Conservation (phyloP, 345 rosid genomes). For the Gossypium rotundifolium region DNA sequence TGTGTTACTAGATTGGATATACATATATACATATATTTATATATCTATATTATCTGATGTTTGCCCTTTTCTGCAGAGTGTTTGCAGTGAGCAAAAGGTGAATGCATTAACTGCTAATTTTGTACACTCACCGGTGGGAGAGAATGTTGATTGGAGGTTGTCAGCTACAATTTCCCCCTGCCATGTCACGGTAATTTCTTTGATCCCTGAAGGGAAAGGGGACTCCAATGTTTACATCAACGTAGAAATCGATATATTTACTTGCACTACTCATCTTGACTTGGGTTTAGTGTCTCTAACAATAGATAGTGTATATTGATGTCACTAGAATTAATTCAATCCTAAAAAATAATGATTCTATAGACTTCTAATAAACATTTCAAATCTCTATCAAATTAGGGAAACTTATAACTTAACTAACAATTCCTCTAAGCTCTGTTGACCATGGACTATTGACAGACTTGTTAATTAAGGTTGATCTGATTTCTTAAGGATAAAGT, state of each 20-base stretch:
- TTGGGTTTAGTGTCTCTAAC: not conserved
- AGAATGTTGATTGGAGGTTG: conserved; percentile 89
- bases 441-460: too few species aligned
- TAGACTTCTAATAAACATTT: too few species aligned
- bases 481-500: too few species aligned
- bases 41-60: not conserved
- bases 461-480: too few species aligned
- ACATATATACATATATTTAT: not conserved
- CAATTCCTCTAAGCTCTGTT: too few species aligned
- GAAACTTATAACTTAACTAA: too few species aligned
- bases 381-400: too few species aligned
- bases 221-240: not conserved
- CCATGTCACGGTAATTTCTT: conserved; percentile 81
- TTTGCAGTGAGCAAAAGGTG: conserved; percentile 78
- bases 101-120: conserved; percentile 90
- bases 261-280: not conserved
- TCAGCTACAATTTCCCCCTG: conserved; percentile 95
- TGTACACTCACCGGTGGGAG: conserved; percentile 74
- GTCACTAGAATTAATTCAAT: too few species aligned
- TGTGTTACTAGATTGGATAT: not conserved
- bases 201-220: conserved; percentile 5
- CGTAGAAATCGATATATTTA: not conserved
- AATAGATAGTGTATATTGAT: not conserved
- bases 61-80: conserved; percentile 59
- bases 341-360: too few species aligned